Evolutionary conservation across 2,329 filamentous ascomycete species (phyloP), one percentile per base, ranked within the genome.

Genomic region (Dactylella cylindrospora): DNA sequence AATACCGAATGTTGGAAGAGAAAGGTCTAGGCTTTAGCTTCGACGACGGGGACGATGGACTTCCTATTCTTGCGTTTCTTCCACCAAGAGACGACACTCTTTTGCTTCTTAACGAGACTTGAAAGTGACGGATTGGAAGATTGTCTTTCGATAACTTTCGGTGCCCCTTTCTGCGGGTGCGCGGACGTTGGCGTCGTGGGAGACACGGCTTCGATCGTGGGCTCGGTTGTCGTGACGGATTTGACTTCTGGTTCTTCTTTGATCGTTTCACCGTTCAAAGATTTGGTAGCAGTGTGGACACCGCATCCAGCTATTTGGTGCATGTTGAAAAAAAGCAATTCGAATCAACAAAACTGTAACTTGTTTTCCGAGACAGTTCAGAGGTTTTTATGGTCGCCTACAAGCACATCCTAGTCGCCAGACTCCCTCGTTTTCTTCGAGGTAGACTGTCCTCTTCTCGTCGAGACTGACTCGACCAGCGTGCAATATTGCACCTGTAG

Each of bases 401-500:
- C 57, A 62, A 62, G 57, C 57, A 62, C 57, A 62, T 62, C 57
- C 57, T 54, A 62, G 49, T 54, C 57, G 57, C 57, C 57, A 62
- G 57, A 62, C 77, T 65, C 57, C 57, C 57, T 62, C 57, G 38
- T 62, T 62, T 28, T 83, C 76, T 67, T 81, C 77, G 68, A 96
- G 94, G 71, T 83, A 82, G 22, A 96, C 80, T 60, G 88, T 80
- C 52, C 90, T 78, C 53, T 80, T 80, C 78, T 95, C 88, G 72
- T 96, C 90, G 69, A 96, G 79, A 71, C 87, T 91, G 70, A 84
- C 79, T 66, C 90, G 78, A 0, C 91, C 90, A 1, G 90, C 90
- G 74, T 96, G 86, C 53, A 96, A 77, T 66, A 96, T 95, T 0
- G 90, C 90, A 6, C 89, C 94, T 0, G 90, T 96, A 10, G 88